phyloP scores from a whole-genome alignment of 345 rosid genomes.

The Aurinia saxatilis region DNA sequence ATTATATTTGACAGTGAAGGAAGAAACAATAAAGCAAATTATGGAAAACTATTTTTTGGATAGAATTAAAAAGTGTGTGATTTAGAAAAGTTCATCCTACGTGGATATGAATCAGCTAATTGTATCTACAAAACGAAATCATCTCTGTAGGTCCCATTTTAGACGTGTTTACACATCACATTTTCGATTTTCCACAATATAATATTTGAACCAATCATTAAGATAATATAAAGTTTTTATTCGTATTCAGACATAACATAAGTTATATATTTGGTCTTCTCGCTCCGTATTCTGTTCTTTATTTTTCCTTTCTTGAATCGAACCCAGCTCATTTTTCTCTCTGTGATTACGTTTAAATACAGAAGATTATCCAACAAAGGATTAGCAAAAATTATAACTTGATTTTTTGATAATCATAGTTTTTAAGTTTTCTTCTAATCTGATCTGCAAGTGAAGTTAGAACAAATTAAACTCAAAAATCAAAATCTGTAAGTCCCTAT shows the following conservation, averaged over 20 bases:
- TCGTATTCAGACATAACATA: not conserved
- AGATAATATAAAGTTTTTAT: not conserved
- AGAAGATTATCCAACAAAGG: no score
- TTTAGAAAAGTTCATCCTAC: slow-evolving; percentile 17
- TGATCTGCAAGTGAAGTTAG: slow-evolving; percentile 8
- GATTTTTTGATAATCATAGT: no score
- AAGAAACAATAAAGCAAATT: not conserved
- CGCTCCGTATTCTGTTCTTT: not conserved
- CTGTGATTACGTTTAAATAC: not conserved
- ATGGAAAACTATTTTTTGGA: not conserved
- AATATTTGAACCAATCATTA: not conserved
- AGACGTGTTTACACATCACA: slow-evolving; percentile 20
- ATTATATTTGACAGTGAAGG: not conserved
- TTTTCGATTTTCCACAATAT: not conserved
- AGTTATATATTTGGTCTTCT: slow-evolving; percentile 5
- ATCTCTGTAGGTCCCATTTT: slow-evolving; percentile 11
- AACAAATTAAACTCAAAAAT: slow-evolving; percentile 1
- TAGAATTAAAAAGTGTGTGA: slow-evolving; percentile 22
- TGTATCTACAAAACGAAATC: slow-evolving; percentile 10
- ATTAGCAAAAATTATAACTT: no score
- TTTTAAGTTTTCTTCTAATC: not conserved
- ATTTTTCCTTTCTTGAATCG: not conserved
- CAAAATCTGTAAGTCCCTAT: slow-evolving; percentile 3
- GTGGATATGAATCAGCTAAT: slow-evolving; percentile 27
- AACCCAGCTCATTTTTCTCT: not conserved